Evolutionary conservation across 208 protist genomes (phyloP), one percentile per base, ranked within the genome.

Genomic region (Trypanosoma cruzi): DNA sequence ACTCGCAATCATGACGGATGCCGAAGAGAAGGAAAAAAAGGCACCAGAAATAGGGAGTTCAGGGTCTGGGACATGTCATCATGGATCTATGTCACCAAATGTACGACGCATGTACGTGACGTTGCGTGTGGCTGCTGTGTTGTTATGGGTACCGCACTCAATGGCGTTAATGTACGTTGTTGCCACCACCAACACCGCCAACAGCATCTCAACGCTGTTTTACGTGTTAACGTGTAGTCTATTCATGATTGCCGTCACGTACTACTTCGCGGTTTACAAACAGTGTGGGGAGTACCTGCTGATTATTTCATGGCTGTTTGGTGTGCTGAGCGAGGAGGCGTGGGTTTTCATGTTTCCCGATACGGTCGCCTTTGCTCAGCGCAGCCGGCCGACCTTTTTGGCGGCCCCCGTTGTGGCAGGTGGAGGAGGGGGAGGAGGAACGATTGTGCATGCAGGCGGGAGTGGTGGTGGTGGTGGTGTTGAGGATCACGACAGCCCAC

Each of bases 131-230:
- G 81, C 82, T 0, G 81, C 86, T 5, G 24, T 86, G 10, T 68
- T 92, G 46, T 64, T 95, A 32, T 95, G 86, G 84, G 29, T 89
- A 1, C 86, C 86, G 37, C 91, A 92, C 78, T 78, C 75, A 31
- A 36, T 85, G 6, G 85, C 85, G 2, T 79, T 86, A 26, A 36
- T 89, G 29, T 95, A 89, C 62, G 73, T 88, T 31, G 81, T 80
- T 32, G 53, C 40, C 18, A 60, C 32, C 26, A 32, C 44, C 1
- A 34, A 46, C 54, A 34, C 55, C 46, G n/a, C 53, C 57, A 29
- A 55, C n/a, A 55, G 32, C 22, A 31, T 10, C 36, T 4, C 28
- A 4, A 55, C 50, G 2, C 29, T 85, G n/a, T 14, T 89, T 58
- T 77, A 76, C 40, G 79, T 89, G 32, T 10, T 82, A 4, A 0